Evolutionary conservation across 2,329 filamentous ascomycete species (phyloP), one percentile per base, ranked within the genome.

Genomic region (Albophoma yamanashiensis): DNA sequence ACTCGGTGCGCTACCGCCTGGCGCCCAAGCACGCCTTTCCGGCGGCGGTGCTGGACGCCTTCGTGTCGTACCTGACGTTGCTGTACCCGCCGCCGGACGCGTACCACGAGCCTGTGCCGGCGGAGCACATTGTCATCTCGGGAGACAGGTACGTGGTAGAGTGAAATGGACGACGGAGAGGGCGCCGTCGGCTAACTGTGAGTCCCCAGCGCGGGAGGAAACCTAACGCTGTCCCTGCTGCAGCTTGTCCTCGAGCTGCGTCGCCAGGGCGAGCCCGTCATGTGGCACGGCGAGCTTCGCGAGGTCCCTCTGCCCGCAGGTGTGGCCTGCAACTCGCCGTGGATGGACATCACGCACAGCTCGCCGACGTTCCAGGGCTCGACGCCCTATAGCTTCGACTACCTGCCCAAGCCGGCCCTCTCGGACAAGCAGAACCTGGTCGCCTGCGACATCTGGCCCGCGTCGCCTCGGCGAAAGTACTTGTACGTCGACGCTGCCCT

Each of bases 21-120:
- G 83, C 88, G 15, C 90, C 90, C 0, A 87, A 92, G 69, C 75
- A 87, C 62, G 83, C 89, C 0, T 94, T 94, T 69, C 90, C 90
- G 0, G 78, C 87, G 0, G 88, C 89, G 1, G 73, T 94, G 8
- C 75, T 93, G 52, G 90, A 94, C 68, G 88, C 83, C 1, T 73
- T 93, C 12, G 78, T 87, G 39, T 85, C 88, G 0, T 94, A 93
- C 67, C 78, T 94, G 42, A 83, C 82, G 0, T 78, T 92, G 8
- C 77, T 94, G 1, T 87, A 91, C 66, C 90, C 90, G 15, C 87
- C 88, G 0, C 77, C 82, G 0, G 87, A 80, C 22, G 82, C 89
- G 0, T 80, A 85, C 53, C 89, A 94, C 69, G 76, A 80, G 17
- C 76, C 89, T 2, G 82, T 93, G 1, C 74, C 78, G 7, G 79